Conservation (phyloP, 1,284 basidiomycete genomes). For the Cryptococcus sp. region DNA sequence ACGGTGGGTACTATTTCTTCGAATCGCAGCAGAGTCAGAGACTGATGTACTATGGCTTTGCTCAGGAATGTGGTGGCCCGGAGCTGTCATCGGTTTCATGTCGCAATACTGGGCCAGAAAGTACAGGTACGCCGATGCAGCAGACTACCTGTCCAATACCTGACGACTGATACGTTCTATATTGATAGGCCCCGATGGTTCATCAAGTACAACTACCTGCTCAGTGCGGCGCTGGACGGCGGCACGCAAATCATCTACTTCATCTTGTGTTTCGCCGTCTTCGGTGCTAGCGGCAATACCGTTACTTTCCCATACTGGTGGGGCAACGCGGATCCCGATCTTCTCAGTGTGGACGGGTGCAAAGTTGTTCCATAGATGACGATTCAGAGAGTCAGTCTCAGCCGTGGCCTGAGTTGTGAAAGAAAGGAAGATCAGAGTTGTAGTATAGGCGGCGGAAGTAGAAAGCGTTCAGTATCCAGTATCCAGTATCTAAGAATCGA, state of each 20-base stretch:
- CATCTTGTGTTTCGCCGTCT: slow-evolving; percentile 67
- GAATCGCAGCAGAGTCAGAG: background rate
- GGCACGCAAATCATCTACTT: slow-evolving; percentile 69
- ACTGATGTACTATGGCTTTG: background rate
- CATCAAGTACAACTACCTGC: slow-evolving; percentile 67
- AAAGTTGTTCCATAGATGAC: background rate
- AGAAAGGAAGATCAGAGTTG: too few relatives aligned
- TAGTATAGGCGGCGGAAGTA: too few relatives aligned
- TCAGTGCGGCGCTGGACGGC: slow-evolving; percentile 67
- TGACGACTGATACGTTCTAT: too few relatives aligned
- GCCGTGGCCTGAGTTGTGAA: too few relatives aligned
- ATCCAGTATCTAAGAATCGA: too few relatives aligned
- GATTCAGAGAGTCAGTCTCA: too few relatives aligned
- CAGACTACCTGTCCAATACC: too few relatives aligned
- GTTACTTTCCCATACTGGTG: slow-evolving; percentile 21
- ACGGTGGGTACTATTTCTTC: slow-evolving; percentile 44
- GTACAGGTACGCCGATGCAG: slow-evolving; percentile 23
- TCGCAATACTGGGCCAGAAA: slow-evolving; percentile 60
- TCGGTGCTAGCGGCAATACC: slow-evolving; percentile 61
- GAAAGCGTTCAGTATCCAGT: too few relatives aligned
- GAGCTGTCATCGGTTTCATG: slow-evolving; percentile 57
- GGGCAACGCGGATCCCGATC: slow-evolving; percentile 17
- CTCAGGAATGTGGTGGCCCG: slow-evolving; percentile 54
- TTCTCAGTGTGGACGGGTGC: slow-evolving; percentile 16
- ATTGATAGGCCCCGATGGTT: slow-evolving; percentile 56